Base-by-base conservation (phyloP, 768 basidiomycete species). In the Saitozyma sp. region DNA sequence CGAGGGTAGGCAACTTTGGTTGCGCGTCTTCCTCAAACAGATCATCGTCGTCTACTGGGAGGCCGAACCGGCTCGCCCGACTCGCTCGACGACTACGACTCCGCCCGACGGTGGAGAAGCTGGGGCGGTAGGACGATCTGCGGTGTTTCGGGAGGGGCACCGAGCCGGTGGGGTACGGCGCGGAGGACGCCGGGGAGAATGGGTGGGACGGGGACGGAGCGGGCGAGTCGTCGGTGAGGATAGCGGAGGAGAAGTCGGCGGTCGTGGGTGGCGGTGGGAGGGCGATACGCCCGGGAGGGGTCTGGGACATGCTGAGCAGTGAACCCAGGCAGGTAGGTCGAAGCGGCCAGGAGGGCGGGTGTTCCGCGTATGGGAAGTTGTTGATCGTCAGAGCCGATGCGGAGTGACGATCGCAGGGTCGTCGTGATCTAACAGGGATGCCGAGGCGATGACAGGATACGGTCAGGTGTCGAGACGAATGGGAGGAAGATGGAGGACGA, bases 1-100 rank as follows among this genome's bases (percentile, higher is more conserved):
- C 72, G 38, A 79, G 58, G 6, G 64, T 66, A 3, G 78, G 78
- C 38, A 79, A 59, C 58, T 76, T 76, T 6, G 60, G 57, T 19
- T 39, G 19, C n/a, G 46, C 16, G 41, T 65, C 69, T 20, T 66
- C 67, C 38, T 64, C 69, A 14, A 37, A 11, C 14, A 64, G 49
- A 20, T 59, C 67, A 11, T 56, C 61, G 41, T 52, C 46, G n/a
- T 56, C 19, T 40, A 37, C 39, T 19, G 20, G 29, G n/a, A 54
- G 42, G 52, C 62, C 56, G 29, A 29, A 29, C 29, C 29, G 29
- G 29, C 29, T 29, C 58, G 50, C 50, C 52, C 64, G 61, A 46
- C 66, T 60, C 10, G 42, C 56, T 41, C 65, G 57, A 20, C 65
- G 62, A 19, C 58, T 56, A 1, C 63, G 58, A 29, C 29, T 29